Evolutionary conservation across 2,329 filamentous ascomycete genomes (phyloP).

Genomic region (Scedosporium boydii): DNA sequence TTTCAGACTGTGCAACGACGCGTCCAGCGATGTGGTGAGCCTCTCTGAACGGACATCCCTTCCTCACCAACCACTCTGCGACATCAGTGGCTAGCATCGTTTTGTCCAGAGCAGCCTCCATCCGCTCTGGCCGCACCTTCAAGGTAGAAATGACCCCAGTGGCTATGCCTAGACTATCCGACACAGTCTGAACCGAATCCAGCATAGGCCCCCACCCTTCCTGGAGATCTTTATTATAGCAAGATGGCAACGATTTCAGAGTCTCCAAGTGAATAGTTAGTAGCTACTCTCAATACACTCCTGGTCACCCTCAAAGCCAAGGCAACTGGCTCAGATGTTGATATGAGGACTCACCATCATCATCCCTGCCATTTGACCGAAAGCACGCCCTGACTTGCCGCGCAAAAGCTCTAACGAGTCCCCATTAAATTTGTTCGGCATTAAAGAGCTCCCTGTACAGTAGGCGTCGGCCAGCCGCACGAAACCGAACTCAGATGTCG

Average conservation of each 20-base stretch:
- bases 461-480: constrained; percentile 70
- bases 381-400: constrained; percentile 66
- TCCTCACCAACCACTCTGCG: constrained; percentile 52
- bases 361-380: constrained; percentile 73
- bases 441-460: constrained; percentile 64
- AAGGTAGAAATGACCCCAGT: constrained; percentile 63
- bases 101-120: constrained; percentile 59
- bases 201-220: constrained; percentile 69
- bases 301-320: constrained; percentile 11
- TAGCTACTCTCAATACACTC: constrained; percentile 17
- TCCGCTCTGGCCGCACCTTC: constrained; percentile 56
- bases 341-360: constrained; percentile 40
- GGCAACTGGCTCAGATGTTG: constrained; percentile 14
- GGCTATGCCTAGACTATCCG: constrained; percentile 65
- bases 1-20: constrained; percentile 61
- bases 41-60: constrained; percentile 65
- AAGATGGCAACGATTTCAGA: constrained; percentile 53
- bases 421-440: constrained; percentile 80
- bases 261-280: constrained; percentile 28
- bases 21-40: constrained; percentile 68
- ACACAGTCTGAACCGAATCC: constrained; percentile 64
- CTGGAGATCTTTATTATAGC: constrained; percentile 73
- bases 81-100: constrained; percentile 66
- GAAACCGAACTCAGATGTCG: constrained; percentile 66
- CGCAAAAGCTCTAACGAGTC: constrained; percentile 65